Evolutionary conservation across 805 yeast species (phyloP).

Genomic region (Yarrowia sp.): DNA sequence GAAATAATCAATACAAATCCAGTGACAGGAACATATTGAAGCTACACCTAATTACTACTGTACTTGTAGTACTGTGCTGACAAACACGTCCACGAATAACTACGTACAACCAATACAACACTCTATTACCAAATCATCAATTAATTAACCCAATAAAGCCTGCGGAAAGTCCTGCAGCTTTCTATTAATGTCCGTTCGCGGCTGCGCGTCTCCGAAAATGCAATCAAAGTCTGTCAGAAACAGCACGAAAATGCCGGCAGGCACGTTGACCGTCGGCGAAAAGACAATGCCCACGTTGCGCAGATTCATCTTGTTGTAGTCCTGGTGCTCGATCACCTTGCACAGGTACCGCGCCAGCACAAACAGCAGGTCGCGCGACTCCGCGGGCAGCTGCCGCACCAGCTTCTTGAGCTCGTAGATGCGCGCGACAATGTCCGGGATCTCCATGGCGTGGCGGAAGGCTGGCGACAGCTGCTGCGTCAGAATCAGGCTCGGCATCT

Average conservation of each 20-base stretch:
- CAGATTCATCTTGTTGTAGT: constrained; percentile 77
- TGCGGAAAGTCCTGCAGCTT: constrained; percentile 23
- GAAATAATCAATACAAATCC: no score
- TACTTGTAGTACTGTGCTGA: no score
- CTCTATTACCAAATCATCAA: constrained; percentile 29
- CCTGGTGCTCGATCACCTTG: constrained; percentile 58
- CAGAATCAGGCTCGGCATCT: constrained; percentile 66
- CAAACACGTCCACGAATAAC: background rate
- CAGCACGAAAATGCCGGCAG: constrained; percentile 57
- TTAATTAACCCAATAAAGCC: constrained; percentile 18
- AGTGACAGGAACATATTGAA: no score
- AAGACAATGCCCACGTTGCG: constrained; percentile 77
- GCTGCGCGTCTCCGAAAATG: constrained; percentile 51
- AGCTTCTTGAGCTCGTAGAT: constrained; percentile 38
- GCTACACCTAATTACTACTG: background rate
- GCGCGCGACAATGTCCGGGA: constrained; percentile 34
- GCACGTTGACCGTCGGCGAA: constrained; percentile 73
- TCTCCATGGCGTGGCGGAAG: constrained; percentile 42
- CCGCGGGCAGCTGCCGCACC: constrained; percentile 46
- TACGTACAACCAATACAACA: background rate
- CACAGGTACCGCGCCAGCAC: constrained; percentile 66
- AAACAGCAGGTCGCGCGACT: constrained; percentile 58
- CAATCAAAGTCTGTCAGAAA: constrained; percentile 61
- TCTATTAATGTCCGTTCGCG: constrained; percentile 23
- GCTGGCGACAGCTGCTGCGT: constrained; percentile 50